Conservation (phyloP, 306 rosid genomes). For the Malus asiatica region DNA sequence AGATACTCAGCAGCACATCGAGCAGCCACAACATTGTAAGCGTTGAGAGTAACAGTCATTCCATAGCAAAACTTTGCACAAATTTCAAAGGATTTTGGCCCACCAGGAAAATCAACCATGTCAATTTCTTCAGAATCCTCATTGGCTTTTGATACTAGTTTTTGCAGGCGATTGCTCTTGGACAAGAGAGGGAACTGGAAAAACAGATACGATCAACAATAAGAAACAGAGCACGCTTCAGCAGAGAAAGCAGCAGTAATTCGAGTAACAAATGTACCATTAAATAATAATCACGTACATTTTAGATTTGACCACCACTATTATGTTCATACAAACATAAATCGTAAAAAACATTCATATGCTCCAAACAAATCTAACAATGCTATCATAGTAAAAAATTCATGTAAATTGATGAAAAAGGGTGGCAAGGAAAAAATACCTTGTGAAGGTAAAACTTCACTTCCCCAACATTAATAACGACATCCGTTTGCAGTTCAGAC, state of each 20-base stretch:
- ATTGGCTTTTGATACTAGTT: conserved; percentile 45
- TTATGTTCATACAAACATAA: neutral
- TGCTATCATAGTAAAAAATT: neutral
- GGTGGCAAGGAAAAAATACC: conserved; percentile 34
- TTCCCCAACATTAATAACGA: conserved; percentile 60
- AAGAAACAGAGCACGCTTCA: neutral
- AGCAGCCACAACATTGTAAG: conserved; percentile 94
- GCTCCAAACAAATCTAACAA: neutral
- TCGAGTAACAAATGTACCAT: neutral
- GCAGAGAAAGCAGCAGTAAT: neutral
- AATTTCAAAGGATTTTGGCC: conserved; percentile 83
- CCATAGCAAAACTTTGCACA: conserved; percentile 97
- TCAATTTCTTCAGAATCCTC: conserved; percentile 68
- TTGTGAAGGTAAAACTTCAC: conserved; percentile 86
- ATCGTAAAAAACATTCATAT: neutral
- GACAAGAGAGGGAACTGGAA: conserved; percentile 83
- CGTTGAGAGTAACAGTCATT: conserved; percentile 87
- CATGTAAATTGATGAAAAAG: neutral
- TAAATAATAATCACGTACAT: neutral
- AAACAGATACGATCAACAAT: conserved; percentile 18
- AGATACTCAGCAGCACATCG: conserved; percentile 94
- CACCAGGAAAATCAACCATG: conserved; percentile 80
- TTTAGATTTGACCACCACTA: neutral
- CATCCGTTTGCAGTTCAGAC: conserved; percentile 80
- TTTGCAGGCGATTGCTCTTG: conserved; percentile 74